Base-by-base conservation (phyloP, 768 basidiomycete species). In the Stropharia rugosoannulata region DNA sequence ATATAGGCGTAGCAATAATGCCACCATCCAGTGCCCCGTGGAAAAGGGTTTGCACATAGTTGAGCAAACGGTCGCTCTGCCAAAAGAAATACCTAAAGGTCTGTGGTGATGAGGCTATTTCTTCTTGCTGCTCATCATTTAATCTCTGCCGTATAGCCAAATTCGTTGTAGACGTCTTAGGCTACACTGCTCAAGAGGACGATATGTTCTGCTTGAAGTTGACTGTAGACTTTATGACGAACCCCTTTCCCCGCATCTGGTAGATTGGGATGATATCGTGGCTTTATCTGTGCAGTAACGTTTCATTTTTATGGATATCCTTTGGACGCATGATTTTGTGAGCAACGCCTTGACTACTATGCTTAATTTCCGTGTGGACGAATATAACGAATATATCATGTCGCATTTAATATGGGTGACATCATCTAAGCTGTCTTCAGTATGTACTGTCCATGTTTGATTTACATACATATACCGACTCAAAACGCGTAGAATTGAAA, bases 21-120 rank as follows among this genome's bases (percentile, higher is more conserved):
- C 86, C 4, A 79, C 77, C 25, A 73, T 98, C 15, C 84, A 89
- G 66, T 98, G 97, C 70, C 97, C 97, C 1, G 86, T 98, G 16
- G 62, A 86, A 46, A 69, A 77, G 38, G 95, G 92, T 2, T 54
- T 73, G 0, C 87, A 98, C 70, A 73, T 65, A n/a, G 83, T 98
- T 40, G 73, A 73, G 8, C 94, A 98, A 62, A 93, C 87, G 1
- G 94, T 98, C 49, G 77, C 81, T 15, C 77, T 99, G 11, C 97
- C 97, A 11, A 90, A 80, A 63, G 94, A 98, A 73, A 95, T 99
- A 49, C 97, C 97, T 0, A 79, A 74, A 70, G 95, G 85, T 63
- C 18, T 16, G 51, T 27, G 25, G 36, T 41, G 22, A 12, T 27
- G 11, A 25, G 19, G 27, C 4, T 44, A 25, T 22, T 22, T 22